These are phyloP conservation scores for Persicaria tinctoria DNA, from an alignment of 148 eudicot species.

Conservation along the genomic window DNA sequence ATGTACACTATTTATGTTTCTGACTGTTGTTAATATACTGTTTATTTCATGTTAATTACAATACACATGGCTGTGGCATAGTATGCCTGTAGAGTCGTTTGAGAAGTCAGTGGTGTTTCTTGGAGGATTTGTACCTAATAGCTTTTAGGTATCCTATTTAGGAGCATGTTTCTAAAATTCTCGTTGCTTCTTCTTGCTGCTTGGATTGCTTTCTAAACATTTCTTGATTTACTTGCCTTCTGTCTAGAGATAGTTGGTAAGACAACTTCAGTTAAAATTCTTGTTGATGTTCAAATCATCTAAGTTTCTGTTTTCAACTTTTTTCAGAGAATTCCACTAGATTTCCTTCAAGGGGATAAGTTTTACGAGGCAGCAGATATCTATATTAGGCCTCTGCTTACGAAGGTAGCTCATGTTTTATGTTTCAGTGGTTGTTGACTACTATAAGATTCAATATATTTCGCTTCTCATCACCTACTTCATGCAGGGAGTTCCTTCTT, in stretches of 20 bases:
- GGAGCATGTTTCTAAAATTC: background rate
- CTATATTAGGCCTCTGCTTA: conserved; percentile 77
- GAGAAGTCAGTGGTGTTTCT: background rate
- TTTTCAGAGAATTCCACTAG: conserved; percentile 88
- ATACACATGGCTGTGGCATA: background rate
- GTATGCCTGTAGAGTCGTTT: background rate
- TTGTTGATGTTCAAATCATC: background rate
- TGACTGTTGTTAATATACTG: background rate
- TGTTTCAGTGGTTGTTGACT: conserved; percentile 10
- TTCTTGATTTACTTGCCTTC: too few species aligned
- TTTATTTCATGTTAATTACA: background rate
- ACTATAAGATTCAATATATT: conserved; percentile 6
- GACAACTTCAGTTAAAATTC: background rate
- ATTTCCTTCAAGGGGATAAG: conserved; percentile 75
- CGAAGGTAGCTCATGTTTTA: conserved; percentile 48
- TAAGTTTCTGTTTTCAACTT: background rate
- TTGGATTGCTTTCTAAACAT: background rate
- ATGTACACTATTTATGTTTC: background rate
- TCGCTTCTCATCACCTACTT: conserved; percentile 19
- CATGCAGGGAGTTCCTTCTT: conserved; percentile 89
- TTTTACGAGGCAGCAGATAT: conserved; percentile 72
- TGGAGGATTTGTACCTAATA: background rate
- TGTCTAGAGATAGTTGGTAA: background rate
- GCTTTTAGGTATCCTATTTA: background rate
- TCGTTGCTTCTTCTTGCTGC: background rate